Percentiles rank a stretch among this genome's conserved stretches.
Evolutionary conservation across 768 basidiomycete species (phyloP).

Genomic region (Rhizopogon vesiculosus): DNA sequence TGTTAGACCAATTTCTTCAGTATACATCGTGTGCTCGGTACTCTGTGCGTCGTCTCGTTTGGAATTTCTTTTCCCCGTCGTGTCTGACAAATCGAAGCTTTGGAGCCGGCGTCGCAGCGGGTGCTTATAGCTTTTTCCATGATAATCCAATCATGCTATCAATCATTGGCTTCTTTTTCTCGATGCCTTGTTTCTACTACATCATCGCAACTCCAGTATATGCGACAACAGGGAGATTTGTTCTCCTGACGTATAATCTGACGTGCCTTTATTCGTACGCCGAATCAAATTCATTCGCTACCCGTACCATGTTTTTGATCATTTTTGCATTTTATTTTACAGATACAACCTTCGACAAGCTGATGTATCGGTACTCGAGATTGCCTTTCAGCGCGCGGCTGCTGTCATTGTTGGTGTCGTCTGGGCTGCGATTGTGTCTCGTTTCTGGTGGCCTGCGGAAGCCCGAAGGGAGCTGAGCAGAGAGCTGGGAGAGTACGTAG

Average conservation of each 20-base stretch:
- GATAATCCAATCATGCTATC: conserved; percentile 72
- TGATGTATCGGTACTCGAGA: conserved; percentile 55
- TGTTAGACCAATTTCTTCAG: conserved; percentile 80
- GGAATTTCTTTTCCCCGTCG: neutral
- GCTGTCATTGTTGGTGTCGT: conserved; percentile 84
- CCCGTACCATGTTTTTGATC: neutral
- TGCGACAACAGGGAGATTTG: conserved; percentile 72
- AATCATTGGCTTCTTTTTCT: conserved; percentile 83
- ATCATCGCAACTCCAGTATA: conserved; percentile 77
- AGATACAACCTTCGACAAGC: conserved; percentile 79
- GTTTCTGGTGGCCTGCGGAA: conserved; percentile 96
- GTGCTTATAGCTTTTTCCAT: conserved; percentile 69
- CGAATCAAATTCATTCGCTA: neutral
- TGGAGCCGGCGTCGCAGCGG: conserved; percentile 75
- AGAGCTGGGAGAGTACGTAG: conserved; percentile 78
- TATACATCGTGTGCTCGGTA: conserved; percentile 80
- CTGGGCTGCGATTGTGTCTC: conserved; percentile 84
- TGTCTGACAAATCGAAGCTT: conserved; percentile 38
- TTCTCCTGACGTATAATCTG: conserved; percentile 85
- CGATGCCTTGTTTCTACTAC: conserved; percentile 91
- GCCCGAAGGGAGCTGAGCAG: conserved; percentile 84
- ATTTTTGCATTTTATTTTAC: neutral
- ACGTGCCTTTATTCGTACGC: conserved; percentile 69
- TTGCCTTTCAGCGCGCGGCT: conserved; percentile 74
- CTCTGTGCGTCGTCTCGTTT: conserved; percentile 50